Conservation (phyloP, 768 basidiomycete genomes). For the Trametes cubensis region DNA sequence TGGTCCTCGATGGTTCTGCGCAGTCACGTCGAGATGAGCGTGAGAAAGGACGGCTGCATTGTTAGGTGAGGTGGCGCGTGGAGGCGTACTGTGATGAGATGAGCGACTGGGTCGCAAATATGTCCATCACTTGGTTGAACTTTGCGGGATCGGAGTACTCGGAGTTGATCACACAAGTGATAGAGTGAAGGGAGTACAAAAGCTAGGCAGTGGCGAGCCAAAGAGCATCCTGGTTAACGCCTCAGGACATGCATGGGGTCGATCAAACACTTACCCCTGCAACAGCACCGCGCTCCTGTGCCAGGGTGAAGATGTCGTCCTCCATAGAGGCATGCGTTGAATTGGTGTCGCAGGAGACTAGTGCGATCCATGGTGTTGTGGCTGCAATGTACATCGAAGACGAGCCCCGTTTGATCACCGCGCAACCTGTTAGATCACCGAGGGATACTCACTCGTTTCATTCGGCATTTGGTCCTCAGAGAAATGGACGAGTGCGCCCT, state of each 20-base stretch:
- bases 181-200: constrained; percentile 73
- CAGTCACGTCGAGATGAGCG: not conserved
- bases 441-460: constrained; percentile 45
- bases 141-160: constrained; percentile 64
- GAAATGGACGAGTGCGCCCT: constrained; percentile 88
- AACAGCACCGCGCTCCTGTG: constrained; percentile 74
- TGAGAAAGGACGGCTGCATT: not conserved
- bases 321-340: constrained; percentile 61
- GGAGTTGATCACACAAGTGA: constrained; percentile 74
- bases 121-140: constrained; percentile 75
- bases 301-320: constrained; percentile 81
- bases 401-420: no score
- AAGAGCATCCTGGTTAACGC: not conserved
- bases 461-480: constrained; percentile 58
- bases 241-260: not conserved
- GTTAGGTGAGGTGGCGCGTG: not conserved
- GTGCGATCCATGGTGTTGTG: constrained; percentile 87
- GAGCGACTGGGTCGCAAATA: constrained; percentile 72
- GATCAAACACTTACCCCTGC: constrained; percentile 61
- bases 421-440: not conserved
- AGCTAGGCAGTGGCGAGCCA: constrained; percentile 46
- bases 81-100: constrained; percentile 8
- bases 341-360: constrained; percentile 82
- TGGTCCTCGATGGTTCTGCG: constrained; percentile 58
- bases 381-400: constrained; percentile 36